These are phyloP conservation scores for Apophysomyces sp. DNA, from an alignment of 371 early-diverging fungal genomes.

Conservation along the genomic window DNA sequence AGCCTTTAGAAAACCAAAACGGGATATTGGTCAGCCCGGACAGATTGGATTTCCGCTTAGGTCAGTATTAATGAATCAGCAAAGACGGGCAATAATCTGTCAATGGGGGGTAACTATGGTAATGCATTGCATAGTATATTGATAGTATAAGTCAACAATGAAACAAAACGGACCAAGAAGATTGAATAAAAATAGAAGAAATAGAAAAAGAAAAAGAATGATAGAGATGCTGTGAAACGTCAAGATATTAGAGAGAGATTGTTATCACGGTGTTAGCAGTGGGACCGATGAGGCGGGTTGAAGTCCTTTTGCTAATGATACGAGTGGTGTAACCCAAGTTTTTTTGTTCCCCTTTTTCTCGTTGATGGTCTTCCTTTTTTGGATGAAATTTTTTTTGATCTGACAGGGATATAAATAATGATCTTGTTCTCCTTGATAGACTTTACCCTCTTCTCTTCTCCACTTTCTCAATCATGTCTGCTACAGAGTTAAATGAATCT, in stretches of 20 bases:
- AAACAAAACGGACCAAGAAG: no score
- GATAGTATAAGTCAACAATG: no score
- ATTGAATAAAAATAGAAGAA: background rate
- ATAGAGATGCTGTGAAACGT: background rate
- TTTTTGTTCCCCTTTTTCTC: background rate
- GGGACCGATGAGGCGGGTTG: background rate
- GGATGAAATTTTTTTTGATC: background rate
- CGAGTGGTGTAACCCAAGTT: constrained; percentile 1
- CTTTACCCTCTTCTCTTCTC: background rate
- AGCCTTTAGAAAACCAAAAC: constrained; percentile 3
- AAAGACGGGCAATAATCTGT: background rate
- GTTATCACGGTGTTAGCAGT: background rate
- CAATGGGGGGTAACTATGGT: background rate
- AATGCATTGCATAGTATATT: background rate
- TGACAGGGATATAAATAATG: constrained; percentile 2
- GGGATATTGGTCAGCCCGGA: constrained; percentile 4
- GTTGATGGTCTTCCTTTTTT: background rate
- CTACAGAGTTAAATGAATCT: background rate
- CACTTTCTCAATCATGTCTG: background rate
- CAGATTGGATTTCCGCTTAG: constrained; percentile 4
- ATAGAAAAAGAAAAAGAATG: background rate
- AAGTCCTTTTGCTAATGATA: background rate
- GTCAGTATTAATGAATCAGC: background rate
- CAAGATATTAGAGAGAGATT: background rate
- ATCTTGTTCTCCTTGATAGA: background rate